phyloP scores from a whole-genome alignment of 306 rosid species.

The Spatholobus suberectus region DNA sequence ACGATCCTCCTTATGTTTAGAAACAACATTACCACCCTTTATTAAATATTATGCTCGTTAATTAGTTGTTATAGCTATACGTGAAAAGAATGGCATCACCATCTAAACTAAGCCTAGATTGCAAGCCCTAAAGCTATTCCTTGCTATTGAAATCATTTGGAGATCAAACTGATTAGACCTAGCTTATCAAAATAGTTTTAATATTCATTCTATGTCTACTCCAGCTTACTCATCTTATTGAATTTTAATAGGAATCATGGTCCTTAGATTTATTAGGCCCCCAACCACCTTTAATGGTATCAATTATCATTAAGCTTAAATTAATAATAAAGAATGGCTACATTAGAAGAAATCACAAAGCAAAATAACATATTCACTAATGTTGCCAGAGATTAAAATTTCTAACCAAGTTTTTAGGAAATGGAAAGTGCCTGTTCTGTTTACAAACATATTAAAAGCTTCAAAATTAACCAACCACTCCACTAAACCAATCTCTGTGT shows the following conservation, averaged over 20 bases:
- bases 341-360: not conserved
- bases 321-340: slow-evolving; percentile 23
- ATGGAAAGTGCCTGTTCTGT: too few species aligned
- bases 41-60: slow-evolving; percentile 33
- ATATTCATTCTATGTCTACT: slow-evolving; percentile 24
- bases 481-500: too few species aligned
- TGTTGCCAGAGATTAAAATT: not conserved
- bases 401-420: too few species aligned
- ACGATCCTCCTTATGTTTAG: slow-evolving; percentile 82
- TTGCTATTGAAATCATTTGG: slow-evolving; percentile 82
- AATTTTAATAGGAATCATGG: slow-evolving; percentile 18
- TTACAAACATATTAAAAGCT: too few species aligned
- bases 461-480: too few species aligned
- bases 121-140: slow-evolving; percentile 84
- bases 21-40: slow-evolving; percentile 60
- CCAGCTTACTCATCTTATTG: slow-evolving; percentile 1
- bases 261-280: too few species aligned
- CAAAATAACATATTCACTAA: not conserved
- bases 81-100: slow-evolving; percentile 75
- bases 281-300: slow-evolving; percentile 7
- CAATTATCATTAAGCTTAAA: not conserved
- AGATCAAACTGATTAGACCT: slow-evolving; percentile 65
- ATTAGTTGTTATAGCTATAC: not conserved
- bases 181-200: slow-evolving; percentile 14
- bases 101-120: slow-evolving; percentile 80